Base-by-base conservation (phyloP, 805 yeast genomes). In the Candida yuanshanica region DNA sequence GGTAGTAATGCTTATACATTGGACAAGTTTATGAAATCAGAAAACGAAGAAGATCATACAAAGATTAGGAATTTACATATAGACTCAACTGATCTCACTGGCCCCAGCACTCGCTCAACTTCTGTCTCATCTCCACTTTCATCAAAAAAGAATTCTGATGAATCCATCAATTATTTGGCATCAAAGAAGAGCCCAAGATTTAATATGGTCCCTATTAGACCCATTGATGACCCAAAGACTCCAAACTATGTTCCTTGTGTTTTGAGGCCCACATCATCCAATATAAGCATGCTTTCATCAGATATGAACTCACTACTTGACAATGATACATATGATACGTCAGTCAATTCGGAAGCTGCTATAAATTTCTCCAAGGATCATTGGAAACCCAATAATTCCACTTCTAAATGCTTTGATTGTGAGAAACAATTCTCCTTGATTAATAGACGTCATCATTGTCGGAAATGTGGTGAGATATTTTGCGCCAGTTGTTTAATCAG, bases 211-310 rank as follows among this genome's bases (percentile, higher is more conserved):
- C 61, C 61, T 10, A 38, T 81, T 17, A 79, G 79, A 52, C 88
- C 83, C 52, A 75, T 84, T 43, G 75, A 81, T 41, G 80, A 79
- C 32, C 83, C 81, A 48, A 70, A 83, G 54, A 79, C 81, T 43
- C 93, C 93, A 10, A 67, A 84, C 64, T 86, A 83, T 53, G 68
- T 81, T 0, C 95, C 95, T 0, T 90, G 93, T 1, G 95, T 85
- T 20, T 64, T 85, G 37, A 69, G 81, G 55, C 60, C 66, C 4
- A 57, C 64, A 4, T 44, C 51, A 31, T 43, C 62, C 7, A 57
- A 57, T 14, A 7, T 17, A 34, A 7, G 22, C 20, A 20, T 23
- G 13, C 21, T 33, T n/a, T 20, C 24, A 14, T 21, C 33, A 1
- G 34, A 31, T 31, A 18, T 18, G 20, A 27, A 11, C 10, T 14